These are phyloP conservation scores for Chlorella vulgaris DNA, from an alignment of 139 green algal genomes.

Conservation along the genomic window DNA sequence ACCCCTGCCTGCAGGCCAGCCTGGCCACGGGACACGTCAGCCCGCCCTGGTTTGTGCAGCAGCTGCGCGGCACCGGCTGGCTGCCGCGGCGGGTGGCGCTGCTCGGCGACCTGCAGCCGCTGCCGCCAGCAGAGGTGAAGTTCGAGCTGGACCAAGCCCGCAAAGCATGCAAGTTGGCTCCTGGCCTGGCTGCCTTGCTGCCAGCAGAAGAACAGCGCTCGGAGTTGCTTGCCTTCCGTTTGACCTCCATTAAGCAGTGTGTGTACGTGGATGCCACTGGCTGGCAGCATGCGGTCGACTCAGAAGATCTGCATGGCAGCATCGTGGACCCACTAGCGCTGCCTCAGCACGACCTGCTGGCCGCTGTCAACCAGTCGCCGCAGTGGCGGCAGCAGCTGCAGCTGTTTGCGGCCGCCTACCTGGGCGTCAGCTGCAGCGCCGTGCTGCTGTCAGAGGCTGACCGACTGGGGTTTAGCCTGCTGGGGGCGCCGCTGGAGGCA, in stretches of 20 bases:
- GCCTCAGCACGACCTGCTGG: slow-evolving; percentile 32
- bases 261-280: slow-evolving; percentile 29
- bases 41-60: slow-evolving; percentile 18
- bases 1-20: not conserved
- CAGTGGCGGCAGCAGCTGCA: slow-evolving; percentile 21
- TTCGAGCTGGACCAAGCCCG: slow-evolving; percentile 2
- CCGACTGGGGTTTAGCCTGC: slow-evolving; percentile 29
- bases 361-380: not conserved
- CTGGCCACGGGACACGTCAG: slow-evolving; percentile 29
- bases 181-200: slow-evolving; percentile 5
- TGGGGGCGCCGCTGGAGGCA: not conserved
- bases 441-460: slow-evolving; percentile 13
- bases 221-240: not conserved
- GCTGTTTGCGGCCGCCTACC: slow-evolving; percentile 31
- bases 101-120: slow-evolving; percentile 14
- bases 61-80: slow-evolving; percentile 25
- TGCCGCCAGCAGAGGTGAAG: not conserved
- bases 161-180: slow-evolving; percentile 3
- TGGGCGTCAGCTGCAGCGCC: slow-evolving; percentile 1
- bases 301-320: slow-evolving; percentile 2
- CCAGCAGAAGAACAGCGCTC: not conserved
- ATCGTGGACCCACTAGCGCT: slow-evolving; percentile 27
- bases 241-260: not conserved
- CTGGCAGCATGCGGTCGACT: slow-evolving; percentile 6
- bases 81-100: slow-evolving; percentile 23